Percentiles rank a stretch among this genome's conserved stretches.
These are phyloP conservation scores for Russula abietina DNA, from an alignment of 768 basidiomycete species.

Conservation along the genomic window DNA sequence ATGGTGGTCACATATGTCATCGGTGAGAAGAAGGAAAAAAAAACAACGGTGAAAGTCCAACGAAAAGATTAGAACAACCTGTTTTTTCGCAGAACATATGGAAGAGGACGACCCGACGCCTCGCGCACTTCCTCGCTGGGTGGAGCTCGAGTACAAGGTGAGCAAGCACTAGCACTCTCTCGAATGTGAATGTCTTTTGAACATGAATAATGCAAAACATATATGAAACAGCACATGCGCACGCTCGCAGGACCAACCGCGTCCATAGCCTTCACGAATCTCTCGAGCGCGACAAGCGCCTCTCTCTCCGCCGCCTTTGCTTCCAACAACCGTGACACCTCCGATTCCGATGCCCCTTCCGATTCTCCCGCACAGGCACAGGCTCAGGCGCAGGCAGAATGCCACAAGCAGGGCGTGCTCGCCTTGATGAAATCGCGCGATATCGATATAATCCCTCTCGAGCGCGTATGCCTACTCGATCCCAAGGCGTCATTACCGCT, in stretches of 20 bases:
- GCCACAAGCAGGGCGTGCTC: conserved; percentile 48
- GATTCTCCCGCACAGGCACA: neutral
- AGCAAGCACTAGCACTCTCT: no score
- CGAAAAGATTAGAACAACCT: no score
- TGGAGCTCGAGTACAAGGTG: no score
- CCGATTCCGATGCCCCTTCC: conserved; percentile 14
- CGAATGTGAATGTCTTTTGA: no score
- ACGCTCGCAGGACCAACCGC: conserved; percentile 37
- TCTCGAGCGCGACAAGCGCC: conserved; percentile 63
- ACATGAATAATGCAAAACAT: no score
- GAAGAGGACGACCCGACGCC: no score
- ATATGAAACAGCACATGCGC: no score
- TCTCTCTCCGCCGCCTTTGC: conserved; percentile 44
- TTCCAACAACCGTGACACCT: conserved; percentile 20
- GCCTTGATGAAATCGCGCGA: conserved; percentile 47
- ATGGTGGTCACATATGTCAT: no score
- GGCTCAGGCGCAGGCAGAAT: conserved; percentile 26
- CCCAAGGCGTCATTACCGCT: conserved; percentile 72
- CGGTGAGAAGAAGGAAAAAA: no score
- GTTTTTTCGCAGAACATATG: no score
- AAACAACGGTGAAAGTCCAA: no score
- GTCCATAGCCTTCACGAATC: conserved; percentile 76
- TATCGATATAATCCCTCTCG: conserved; percentile 39
- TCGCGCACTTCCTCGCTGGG: no score
- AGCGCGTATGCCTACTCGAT: conserved; percentile 86